A percentile compares a stretch with the other conserved stretches of the same genome.
phyloP scores from a whole-genome alignment of 2,329 filamentous ascomycete genomes.

The Reticulascus tulasneorum region DNA sequence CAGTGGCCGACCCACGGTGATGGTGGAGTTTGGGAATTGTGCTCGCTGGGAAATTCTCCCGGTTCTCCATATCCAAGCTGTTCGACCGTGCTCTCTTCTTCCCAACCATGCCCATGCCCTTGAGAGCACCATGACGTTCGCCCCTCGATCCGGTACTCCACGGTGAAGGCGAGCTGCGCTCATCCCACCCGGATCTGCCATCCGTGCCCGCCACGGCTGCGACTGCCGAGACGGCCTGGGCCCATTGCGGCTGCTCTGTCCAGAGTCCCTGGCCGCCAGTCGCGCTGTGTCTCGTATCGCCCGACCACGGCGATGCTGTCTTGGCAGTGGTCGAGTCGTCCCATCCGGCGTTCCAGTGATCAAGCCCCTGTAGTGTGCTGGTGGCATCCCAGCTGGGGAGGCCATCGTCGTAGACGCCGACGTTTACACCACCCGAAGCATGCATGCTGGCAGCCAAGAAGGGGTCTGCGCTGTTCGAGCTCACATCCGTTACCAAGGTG shows the following conservation, averaged over 20 bases:
- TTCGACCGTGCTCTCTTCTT: constrained; percentile 14
- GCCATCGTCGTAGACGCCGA: constrained; percentile 13
- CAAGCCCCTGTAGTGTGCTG: constrained; percentile 11
- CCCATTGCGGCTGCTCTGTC: constrained; percentile 19
- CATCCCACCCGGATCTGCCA: constrained; percentile 13
- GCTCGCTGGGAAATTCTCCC: constrained; percentile 16
- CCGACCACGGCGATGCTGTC: constrained; percentile 12
- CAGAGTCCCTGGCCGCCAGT: constrained; percentile 22
- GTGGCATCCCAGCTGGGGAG: constrained; percentile 12
- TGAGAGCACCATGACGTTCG: no score
- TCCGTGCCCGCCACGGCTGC: constrained; percentile 18
- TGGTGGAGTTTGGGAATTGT: constrained; percentile 15
- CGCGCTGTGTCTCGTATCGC: constrained; percentile 14
- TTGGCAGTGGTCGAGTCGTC: constrained; percentile 10
- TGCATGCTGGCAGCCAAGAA: constrained; percentile 16
- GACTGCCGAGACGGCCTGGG: constrained; percentile 27
- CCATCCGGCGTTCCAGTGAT: constrained; percentile 15
- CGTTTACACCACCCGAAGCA: constrained; percentile 10
- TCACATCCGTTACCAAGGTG: constrained; percentile 13
- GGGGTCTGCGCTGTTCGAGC: constrained; percentile 10
- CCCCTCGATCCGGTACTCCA: constrained; percentile 15
- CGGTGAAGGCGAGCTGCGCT: constrained; percentile 12
- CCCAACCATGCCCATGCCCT: constrained; percentile 7
- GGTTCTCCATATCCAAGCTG: constrained; percentile 16
- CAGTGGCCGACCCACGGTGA: constrained; percentile 10